These are phyloP conservation scores for Mangifera indica DNA, from an alignment of 345 rosid genomes.

Conservation along the genomic window DNA sequence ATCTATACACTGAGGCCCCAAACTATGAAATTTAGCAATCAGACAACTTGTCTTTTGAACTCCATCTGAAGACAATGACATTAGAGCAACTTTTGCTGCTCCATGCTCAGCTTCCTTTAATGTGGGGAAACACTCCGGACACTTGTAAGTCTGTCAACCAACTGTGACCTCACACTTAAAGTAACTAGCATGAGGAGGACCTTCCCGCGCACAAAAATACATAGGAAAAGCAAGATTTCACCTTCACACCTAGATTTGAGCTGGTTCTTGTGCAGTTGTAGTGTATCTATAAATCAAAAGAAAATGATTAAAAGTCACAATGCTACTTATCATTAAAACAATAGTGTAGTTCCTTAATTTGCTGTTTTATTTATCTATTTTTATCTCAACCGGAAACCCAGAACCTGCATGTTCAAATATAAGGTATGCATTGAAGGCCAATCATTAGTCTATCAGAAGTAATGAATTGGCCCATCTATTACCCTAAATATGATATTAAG, in stretches of 20 bases:
- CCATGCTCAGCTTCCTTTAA: conserved; percentile 65
- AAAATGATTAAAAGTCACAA: neutral
- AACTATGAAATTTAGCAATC: neutral
- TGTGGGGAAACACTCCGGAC: conserved; percentile 39
- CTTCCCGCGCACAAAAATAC: conserved; percentile 47
- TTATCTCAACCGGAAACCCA: neutral
- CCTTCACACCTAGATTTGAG: conserved; percentile 54
- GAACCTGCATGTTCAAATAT: neutral
- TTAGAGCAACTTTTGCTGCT: conserved; percentile 62
- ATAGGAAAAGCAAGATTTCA: conserved; percentile 38
- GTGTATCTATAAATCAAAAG: conserved; percentile 23
- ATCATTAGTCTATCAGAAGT: neutral
- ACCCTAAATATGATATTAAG: neutral
- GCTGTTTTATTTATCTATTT: neutral
- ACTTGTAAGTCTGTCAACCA: conserved; percentile 42
- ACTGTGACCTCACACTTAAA: conserved; percentile 51
- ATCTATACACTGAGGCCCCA: neutral
- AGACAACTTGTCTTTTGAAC: conserved; percentile 38
- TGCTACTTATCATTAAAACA: neutral
- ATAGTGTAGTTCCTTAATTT: neutral
- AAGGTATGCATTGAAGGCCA: neutral
- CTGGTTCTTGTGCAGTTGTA: conserved; percentile 41
- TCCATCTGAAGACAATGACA: conserved; percentile 30
- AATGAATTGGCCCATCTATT: neutral
- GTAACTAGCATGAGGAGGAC: conserved; percentile 59